Evolutionary conservation across 768 basidiomycete species (phyloP), one percentile per base, ranked within the genome.

Genomic region (Pleurotus tuber-regium): DNA sequence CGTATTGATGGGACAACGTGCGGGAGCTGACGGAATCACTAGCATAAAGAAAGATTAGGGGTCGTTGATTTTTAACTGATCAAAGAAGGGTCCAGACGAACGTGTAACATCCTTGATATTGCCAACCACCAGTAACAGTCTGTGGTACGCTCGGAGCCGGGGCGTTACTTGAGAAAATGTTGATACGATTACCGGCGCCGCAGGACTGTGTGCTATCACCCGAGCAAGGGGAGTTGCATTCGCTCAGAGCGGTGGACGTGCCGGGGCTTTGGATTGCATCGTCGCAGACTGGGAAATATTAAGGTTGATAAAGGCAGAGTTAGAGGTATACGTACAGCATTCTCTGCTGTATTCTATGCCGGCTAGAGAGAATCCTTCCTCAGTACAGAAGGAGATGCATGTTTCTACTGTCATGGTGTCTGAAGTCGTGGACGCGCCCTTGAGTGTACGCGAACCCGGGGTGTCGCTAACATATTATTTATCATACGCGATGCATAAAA

Each of bases 371-470:
- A 67, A 78, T 12, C 72, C 73, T 25, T 56, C 59, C 16, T 61
- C 60, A 52, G 68, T 67, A 58, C 76, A 78, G 1, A 68, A 70
- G 28, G 59, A 54, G 7, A 73, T 66, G 62, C 76, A 77, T 31
- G 59, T 64, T 48, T 76, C 69, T 21, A 71, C 66, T 24, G 70
- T 72, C 57, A 70, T 40, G 25, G 50, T n/a, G 28, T 26, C 28
- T 1, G 14, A 24, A 11, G 41, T 26, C 8, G 21, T 16, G 4
- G 50, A 40, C 36, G 39, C 50, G 50, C 46, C 31, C 29, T 30
- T 47, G n/a, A 47, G 21, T 19, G 46, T 47, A 10, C 46, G 46
- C 8, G 31, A 4, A 1, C 46, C 46, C 10, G 46, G 46, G 8
- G 28, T 30, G 23, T 47, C 46, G 16, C 46, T 35, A 30, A 16